Percentiles rank a stretch among this genome's conserved stretches.
Evolutionary conservation across 2,329 filamentous ascomycete genomes (phyloP).

Genomic region (Trichophyton simii): DNA sequence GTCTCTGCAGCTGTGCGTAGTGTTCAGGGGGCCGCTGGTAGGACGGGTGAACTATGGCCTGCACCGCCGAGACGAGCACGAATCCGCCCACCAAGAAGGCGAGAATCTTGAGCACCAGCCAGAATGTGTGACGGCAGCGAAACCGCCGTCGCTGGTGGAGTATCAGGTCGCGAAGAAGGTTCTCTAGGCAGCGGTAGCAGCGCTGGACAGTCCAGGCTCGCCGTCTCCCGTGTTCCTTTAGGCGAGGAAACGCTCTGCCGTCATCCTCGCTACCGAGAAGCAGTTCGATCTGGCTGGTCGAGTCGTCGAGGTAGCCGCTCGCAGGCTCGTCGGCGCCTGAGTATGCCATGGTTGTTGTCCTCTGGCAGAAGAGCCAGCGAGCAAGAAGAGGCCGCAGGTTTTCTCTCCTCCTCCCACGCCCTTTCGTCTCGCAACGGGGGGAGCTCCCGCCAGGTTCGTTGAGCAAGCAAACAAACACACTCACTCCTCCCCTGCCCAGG

Average conservation of each 20-base stretch:
- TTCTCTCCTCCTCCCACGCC: neutral
- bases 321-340: neutral
- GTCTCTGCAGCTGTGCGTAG: slow-evolving; percentile 2
- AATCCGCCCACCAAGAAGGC: slow-evolving; percentile 1
- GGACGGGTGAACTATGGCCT: slow-evolving; percentile 7
- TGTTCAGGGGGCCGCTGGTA: slow-evolving; percentile 8
- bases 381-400: neutral
- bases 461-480: too few species aligned
- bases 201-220: neutral
- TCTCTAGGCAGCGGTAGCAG: neutral
- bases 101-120: neutral
- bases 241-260: neutral
- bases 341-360: neutral
- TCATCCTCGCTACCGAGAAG: neutral
- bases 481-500: neutral
- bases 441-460: neutral
- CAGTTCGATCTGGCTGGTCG: neutral
- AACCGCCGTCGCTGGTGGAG: neutral
- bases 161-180: neutral
- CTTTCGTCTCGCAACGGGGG: neutral
- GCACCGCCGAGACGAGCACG: slow-evolving; percentile 5
- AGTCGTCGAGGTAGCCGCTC: neutral
- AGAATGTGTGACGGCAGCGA: neutral
- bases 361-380: neutral
- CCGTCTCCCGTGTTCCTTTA: neutral